Base-by-base conservation (phyloP, 768 basidiomycete species). In the Termitomyces sp. region DNA sequence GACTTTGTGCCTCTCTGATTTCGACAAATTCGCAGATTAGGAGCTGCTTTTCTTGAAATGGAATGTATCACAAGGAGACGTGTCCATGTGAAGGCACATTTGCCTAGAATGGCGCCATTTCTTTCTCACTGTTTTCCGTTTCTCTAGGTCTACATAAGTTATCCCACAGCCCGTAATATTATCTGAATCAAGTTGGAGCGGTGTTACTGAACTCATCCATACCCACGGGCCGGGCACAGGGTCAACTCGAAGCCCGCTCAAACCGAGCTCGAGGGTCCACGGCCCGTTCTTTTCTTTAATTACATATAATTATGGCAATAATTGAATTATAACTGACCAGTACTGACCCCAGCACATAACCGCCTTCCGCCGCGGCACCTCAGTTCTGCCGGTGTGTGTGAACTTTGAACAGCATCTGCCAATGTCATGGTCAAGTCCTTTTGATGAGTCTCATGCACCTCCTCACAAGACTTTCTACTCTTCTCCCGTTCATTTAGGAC, bases 401-500 rank as follows among this genome's bases (percentile, higher is more conserved):
- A 64, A 61, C 29, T 51, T 47, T 38, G 11, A 54, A 52, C 47
- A 59, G 49, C 57, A 59, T 61, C 47, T 55, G 57, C 60, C 63
- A 53, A 47, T 61, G 40, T 55, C 40, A 42, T 31, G 54, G 60
- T 57, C 56, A 57, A 29, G 53, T 43, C n/a, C 36, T 52, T 42
- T 53, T 65, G 60, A 63, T 65, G 59, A 65, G 51, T 67, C 63
- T 53, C 54, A 62, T 62, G 56, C 36, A 55, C 34, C 59, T 25
- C 17, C 29, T 45, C 58, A 61, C 38, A 60, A 65, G 61, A 45
- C 63, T 47, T 46, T 34, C 60, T 38, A 53, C 58, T 63, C 60
- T 64, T 68, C 66, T 65, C 63, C 60, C 66, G 64, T 68, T 68
- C 66, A 68, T 66, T 66, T 65, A 61, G 64, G 53, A 60, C 65